Conservation (phyloP, 441 rosid species). For the Eruca vesicaria region DNA sequence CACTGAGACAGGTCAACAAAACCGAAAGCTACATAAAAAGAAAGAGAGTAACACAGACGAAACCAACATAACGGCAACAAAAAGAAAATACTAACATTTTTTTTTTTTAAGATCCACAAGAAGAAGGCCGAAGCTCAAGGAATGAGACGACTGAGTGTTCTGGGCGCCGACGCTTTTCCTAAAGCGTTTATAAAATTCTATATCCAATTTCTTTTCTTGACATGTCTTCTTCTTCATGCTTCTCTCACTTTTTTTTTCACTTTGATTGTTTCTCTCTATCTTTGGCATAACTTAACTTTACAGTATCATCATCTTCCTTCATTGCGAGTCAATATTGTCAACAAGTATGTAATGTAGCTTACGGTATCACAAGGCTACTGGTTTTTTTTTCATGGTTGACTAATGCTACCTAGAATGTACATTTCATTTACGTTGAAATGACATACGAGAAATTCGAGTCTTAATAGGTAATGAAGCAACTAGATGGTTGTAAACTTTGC, state of each 20-base stretch:
- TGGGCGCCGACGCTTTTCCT: conserved; percentile 25
- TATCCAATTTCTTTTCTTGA: conserved; percentile 12
- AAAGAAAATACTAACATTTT: conserved; percentile 11
- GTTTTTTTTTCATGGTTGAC: neutral
- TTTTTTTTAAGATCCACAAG: conserved; percentile 38
- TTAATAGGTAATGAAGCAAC: neutral
- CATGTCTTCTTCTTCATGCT: conserved; percentile 41
- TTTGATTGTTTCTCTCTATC: conserved; percentile 10
- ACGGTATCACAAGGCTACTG: neutral
- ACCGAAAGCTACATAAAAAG: conserved; percentile 32
- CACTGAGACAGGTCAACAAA: conserved; percentile 38
- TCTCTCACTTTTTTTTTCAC: conserved; percentile 26
- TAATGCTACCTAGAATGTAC: neutral
- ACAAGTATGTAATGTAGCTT: conserved; percentile 12
- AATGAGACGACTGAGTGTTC: neutral
- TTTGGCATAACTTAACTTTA: conserved; percentile 25
- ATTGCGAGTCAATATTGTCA: conserved; percentile 26
- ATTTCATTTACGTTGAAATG: no score
- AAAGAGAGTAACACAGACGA: conserved; percentile 38
- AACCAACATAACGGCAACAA: conserved; percentile 40
- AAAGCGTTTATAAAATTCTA: conserved; percentile 28
- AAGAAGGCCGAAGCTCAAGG: conserved; percentile 36
- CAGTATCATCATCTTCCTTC: conserved; percentile 33
- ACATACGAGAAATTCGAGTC: neutral
- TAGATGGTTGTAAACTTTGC: neutral